Evolutionary conservation across 768 basidiomycete species (phyloP), one percentile per base, ranked within the genome.

Genomic region (Mycena polygramma): DNA sequence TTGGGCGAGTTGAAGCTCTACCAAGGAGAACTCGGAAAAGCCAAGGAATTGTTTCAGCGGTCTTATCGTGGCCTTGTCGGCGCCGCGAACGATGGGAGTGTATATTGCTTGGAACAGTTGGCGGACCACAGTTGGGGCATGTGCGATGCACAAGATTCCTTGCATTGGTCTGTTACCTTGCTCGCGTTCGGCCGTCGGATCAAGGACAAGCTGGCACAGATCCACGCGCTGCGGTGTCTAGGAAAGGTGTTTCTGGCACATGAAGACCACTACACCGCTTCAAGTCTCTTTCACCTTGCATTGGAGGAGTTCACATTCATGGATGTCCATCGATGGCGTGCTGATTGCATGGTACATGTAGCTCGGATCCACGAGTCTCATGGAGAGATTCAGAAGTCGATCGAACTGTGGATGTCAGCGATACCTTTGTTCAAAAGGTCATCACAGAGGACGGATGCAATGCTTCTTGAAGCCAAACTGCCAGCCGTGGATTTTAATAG

Each of bases 261-360:
- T 5, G 61, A 41, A 11, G 62, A 68, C 37, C 20, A 36, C 39
- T 24, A 22, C 4, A 61, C 49, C 2, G 67, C 51, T 19, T n/a
- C 5, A 10, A 51, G n/a, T 7, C 14, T 60, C 15, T 45, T 67
- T 15, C 22, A 45, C 20, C 35, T 60, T 14, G 57, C 66, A 11
- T 15, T 67, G 49, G 58, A 67, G 22, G 48, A 51, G 3, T 45
- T 67, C 14, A 67, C 66, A 6, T 30, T 43, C 51, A 49, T 60
- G 51, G 66, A 67, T 22, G 66, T 67, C 4, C 66, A 67, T 53
- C 49, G 41, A 11, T 67, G 66, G 58, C 36, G 51, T 30, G 66
- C 66, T 2, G 58, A 67, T 15, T 67, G 66, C 41, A 58, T 67
- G 57, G 26, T 67, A 1, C 36, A 52, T 8, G 10, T 67, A 1